A percentile compares a stretch with the other conserved stretches of the same genome.
Conservation (phyloP, 2,329 filamentous ascomycete genomes). For the Trichoderma sp. region DNA sequence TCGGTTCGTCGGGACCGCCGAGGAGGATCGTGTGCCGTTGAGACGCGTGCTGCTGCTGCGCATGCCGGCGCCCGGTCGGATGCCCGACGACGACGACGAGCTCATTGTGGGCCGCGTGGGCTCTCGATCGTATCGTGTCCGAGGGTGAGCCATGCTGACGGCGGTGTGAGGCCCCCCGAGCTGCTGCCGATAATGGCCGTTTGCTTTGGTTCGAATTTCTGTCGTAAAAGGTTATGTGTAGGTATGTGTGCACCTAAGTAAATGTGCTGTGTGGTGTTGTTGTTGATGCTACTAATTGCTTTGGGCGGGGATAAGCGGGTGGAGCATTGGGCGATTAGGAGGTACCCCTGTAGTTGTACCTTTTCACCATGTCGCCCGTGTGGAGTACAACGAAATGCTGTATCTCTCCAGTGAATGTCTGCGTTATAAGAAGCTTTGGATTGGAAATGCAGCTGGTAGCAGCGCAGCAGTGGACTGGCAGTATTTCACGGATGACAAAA, state of each 20-base stretch:
- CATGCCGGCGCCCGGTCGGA: conserved; percentile 33
- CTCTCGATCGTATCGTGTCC: conserved; percentile 46
- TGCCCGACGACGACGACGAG: conserved; percentile 39
- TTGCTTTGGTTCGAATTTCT: neutral
- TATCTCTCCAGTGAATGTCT: too few species aligned
- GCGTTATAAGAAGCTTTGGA: too few species aligned
- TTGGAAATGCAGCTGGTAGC: too few species aligned
- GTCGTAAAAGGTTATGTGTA: neutral
- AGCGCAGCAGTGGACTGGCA: too few species aligned
- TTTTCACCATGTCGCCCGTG: neutral
- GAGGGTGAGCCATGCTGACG: conserved; percentile 40
- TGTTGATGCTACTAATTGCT: conserved; percentile 20
- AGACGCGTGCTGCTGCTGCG: conserved; percentile 35
- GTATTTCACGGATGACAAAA: too few species aligned
- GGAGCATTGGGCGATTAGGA: conserved; percentile 14
- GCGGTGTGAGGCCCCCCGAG: conserved; percentile 6
- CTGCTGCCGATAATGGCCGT: conserved; percentile 5
- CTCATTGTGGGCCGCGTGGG: conserved; percentile 41
- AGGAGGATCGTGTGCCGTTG: conserved; percentile 29
- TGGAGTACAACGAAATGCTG: neutral
- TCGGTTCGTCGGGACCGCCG: conserved; percentile 31
- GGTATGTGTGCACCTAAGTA: neutral
- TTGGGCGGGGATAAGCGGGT: conserved; percentile 15
- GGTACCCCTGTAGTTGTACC: conserved; percentile 3
- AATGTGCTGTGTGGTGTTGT: conserved; percentile 11